Base-by-base conservation (phyloP, 2,329 filamentous ascomycete genomes). In the Chrysoporthe puriensis region DNA sequence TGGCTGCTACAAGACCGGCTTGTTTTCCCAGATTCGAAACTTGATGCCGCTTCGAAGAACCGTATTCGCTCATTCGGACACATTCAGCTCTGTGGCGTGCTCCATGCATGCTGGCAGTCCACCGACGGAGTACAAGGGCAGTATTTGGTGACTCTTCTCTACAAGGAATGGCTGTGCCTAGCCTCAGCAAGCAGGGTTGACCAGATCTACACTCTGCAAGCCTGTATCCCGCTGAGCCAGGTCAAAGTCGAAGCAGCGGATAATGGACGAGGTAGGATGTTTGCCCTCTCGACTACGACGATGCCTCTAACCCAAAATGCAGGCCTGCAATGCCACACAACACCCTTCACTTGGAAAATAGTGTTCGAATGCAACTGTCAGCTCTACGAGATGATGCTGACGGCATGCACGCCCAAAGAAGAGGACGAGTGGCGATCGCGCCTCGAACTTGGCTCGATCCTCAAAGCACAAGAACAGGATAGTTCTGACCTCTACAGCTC, bases 321-420 rank as follows among this genome's bases (percentile, higher is more conserved):
- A 97, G 94, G 93, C 0, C 77, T 98, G 8, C 93, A 95, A 82
- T 97, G 94, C 74, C 90, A 96, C 71, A 92, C 91, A 3, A 92
- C 92, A 0, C 89, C 92, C 0, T 92, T 92, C 77, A 96, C 94
- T 1, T 98, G 94, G 95, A 99, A 98, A 76, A 74, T 97, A 13
- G 84, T 93, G 2, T 97, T 98, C 74, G 90, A 96, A 76, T 87
- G 88, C 71, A 85, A 91, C 66, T 87, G 91, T 71, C 88, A 91
- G 69, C 82, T 95, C 64, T 95, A 92, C 76, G 95, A 98, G 78
- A 79, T 97, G 18, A 88, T 97, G 52, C 84, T 97, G 80, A 96
- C 91, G 71, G 95, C 94, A 46, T 97, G 94, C 73, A 95, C 91
- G 1, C 83, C 88, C 0, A 88, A 86, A 52, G 95, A 99, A 76